phyloP scores from a whole-genome alignment of 768 basidiomycete genomes.

The Chalciporus chontae region DNA sequence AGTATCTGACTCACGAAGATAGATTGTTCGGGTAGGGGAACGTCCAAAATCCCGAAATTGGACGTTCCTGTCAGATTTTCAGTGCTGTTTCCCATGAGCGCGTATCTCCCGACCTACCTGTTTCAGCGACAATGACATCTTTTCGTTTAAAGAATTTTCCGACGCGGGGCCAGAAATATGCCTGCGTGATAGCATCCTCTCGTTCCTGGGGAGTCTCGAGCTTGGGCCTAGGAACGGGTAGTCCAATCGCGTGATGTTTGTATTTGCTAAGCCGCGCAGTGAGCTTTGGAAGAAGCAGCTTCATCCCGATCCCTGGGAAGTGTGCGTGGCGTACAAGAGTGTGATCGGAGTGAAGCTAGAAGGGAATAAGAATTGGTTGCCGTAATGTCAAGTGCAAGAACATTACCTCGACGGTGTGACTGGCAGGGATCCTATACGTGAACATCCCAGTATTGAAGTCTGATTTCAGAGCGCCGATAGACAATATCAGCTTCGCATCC shows the following conservation, averaged over 20 bases:
- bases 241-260: conserved; percentile 35
- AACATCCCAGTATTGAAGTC: conserved; percentile 92
- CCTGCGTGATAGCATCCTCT: conserved; percentile 60
- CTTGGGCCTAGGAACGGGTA: conserved; percentile 43
- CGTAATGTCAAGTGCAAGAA: no score
- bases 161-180: conserved; percentile 82
- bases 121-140: conserved; percentile 86
- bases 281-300: conserved; percentile 69
- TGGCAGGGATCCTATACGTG: conserved; percentile 63
- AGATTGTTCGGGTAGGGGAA: conserved; percentile 69
- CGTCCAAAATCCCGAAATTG: conserved; percentile 80
- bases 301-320: conserved; percentile 72
- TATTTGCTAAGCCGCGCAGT: conserved; percentile 49
- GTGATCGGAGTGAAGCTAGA: conserved; percentile 72
- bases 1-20: conserved; percentile 73
- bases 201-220: conserved; percentile 48
- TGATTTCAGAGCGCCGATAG: conserved; percentile 63
- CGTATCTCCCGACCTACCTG: conserved; percentile 42
- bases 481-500: conserved; percentile 68
- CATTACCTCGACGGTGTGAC: conserved; percentile 59
- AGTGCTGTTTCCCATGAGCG: not conserved
- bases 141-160: conserved; percentile 64
- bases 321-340: conserved; percentile 61
- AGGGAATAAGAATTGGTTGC: no score
- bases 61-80: conserved; percentile 51